phyloP scores from a whole-genome alignment of 371 early-diverging fungal genomes.

The Chytridium lagenaria region DNA sequence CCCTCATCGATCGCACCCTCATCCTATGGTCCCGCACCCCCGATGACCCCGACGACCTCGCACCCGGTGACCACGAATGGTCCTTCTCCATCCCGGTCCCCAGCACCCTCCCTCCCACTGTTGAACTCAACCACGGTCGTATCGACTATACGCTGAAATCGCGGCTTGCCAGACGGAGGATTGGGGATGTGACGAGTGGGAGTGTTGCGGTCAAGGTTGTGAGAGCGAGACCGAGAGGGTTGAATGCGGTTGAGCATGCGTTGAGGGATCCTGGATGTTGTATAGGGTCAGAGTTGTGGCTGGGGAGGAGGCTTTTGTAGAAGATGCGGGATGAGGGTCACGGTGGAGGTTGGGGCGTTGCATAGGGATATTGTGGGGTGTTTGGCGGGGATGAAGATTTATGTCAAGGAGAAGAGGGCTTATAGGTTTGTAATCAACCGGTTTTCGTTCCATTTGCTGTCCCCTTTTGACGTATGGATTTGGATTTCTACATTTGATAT shows the following conservation, averaged over 20 bases:
- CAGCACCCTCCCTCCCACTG: slow-evolving; percentile 13
- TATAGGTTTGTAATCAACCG: slow-evolving; percentile 8
- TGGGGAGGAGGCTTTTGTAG: slow-evolving; percentile 15
- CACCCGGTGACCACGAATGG: slow-evolving; percentile 24
- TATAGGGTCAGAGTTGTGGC: slow-evolving; percentile 7
- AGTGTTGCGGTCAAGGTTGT: background rate
- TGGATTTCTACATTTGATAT: no score
- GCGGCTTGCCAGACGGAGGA: background rate
- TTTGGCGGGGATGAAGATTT: slow-evolving; percentile 14
- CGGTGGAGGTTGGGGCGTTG: slow-evolving; percentile 19
- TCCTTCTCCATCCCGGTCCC: slow-evolving; percentile 14
- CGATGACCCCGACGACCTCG: slow-evolving; percentile 16
- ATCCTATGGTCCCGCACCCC: slow-evolving; percentile 10
- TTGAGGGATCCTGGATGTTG: slow-evolving; percentile 12
- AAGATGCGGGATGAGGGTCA: background rate
- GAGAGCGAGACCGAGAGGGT: slow-evolving; percentile 13
- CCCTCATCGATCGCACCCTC: background rate
- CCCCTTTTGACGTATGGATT: no score
- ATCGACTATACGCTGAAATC: slow-evolving; percentile 13
- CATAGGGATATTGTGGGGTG: slow-evolving; percentile 14
- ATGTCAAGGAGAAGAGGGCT: slow-evolving; percentile 23
- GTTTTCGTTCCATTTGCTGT: background rate
- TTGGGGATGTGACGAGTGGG: background rate
- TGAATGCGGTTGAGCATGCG: background rate
- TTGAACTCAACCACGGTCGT: slow-evolving; percentile 19